Evolutionary conservation across 2,329 filamentous ascomycete species (phyloP).

Genomic region (Tolypocladium album): DNA sequence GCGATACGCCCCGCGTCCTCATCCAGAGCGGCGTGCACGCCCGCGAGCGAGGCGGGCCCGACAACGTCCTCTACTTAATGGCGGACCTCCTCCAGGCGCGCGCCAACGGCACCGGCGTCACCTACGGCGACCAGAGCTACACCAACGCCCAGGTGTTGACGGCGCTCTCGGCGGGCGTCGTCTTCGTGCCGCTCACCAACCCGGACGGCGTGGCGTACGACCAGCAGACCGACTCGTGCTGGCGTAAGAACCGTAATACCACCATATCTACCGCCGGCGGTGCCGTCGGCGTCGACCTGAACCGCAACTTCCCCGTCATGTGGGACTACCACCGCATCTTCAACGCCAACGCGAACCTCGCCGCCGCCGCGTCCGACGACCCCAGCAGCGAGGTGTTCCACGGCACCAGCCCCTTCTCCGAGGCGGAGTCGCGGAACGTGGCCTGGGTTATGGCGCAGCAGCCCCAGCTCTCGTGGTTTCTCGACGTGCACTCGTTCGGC

Average conservation of each 20-base stretch:
- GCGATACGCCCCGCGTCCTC: conserved; percentile 35
- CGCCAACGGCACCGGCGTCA: conserved; percentile 34
- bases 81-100: conserved; percentile 44
- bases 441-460: conserved; percentile 40
- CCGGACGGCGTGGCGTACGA: conserved; percentile 43
- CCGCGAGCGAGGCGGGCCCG: conserved; percentile 45
- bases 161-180: conserved; percentile 40
- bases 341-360: conserved; percentile 21
- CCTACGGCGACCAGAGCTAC: conserved; percentile 40
- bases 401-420: conserved; percentile 39
- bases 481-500: conserved; percentile 46
- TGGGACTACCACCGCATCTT: conserved; percentile 41
- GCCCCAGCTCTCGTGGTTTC: conserved; percentile 41
- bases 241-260: conserved; percentile 46
- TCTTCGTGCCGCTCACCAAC: conserved; percentile 41
- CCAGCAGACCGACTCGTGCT: conserved; percentile 36
- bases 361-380: conserved; percentile 22
- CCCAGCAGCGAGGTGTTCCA: conserved; percentile 37
- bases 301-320: conserved; percentile 47
- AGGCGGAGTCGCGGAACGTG: conserved; percentile 45
- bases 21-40: conserved; percentile 45
- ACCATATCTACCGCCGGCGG: conserved; percentile 12
- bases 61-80: conserved; percentile 47
- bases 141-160: conserved; percentile 38
- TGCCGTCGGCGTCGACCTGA: conserved; percentile 37